Conservation (phyloP, 2,329 filamentous ascomycete species). For the Monilinia polystroma region DNA sequence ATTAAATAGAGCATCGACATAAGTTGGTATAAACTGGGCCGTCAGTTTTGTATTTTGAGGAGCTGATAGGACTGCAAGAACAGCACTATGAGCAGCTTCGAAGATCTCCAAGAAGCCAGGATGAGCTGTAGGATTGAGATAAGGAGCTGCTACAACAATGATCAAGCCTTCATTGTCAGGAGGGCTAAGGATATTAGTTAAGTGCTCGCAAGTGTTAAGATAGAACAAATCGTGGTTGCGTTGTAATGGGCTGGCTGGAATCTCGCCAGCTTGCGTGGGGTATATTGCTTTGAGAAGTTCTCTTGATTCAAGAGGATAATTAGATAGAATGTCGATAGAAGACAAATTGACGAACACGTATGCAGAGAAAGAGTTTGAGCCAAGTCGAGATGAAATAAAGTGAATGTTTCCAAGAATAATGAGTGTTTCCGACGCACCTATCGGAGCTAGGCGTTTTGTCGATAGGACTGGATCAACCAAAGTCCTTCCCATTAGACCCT, state of each 20-base stretch:
- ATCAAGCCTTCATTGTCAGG: conserved; percentile 59
- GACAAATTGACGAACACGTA: conserved; percentile 68
- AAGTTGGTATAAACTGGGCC: conserved; percentile 63
- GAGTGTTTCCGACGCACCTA: conserved; percentile 60
- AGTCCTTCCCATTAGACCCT: conserved; percentile 57
- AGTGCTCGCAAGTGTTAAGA: conserved; percentile 68
- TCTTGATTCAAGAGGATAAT: conserved; percentile 58
- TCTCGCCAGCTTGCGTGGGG: conserved; percentile 46
- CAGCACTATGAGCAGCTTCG: conserved; percentile 69
- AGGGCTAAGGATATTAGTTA: conserved; percentile 58
- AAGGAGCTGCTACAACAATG: conserved; percentile 61
- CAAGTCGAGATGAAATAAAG: conserved; percentile 66
- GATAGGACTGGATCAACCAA: conserved; percentile 57
- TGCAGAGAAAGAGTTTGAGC: conserved; percentile 63
- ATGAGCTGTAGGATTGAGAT: conserved; percentile 51
- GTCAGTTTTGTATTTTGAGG: conserved; percentile 62
- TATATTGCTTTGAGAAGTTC: conserved; percentile 51
- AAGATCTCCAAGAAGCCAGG: conserved; percentile 61
- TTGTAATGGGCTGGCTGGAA: conserved; percentile 63
- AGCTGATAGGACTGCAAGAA: conserved; percentile 66
- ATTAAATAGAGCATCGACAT: conserved; percentile 64
- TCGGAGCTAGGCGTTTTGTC: conserved; percentile 49
- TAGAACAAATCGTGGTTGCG: conserved; percentile 70
- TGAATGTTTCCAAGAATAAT: conserved; percentile 64
- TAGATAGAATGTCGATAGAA: conserved; percentile 65